These are phyloP conservation scores for Gyromitra esculenta DNA, from an alignment of 2,329 filamentous ascomycete species.

Conservation along the genomic window DNA sequence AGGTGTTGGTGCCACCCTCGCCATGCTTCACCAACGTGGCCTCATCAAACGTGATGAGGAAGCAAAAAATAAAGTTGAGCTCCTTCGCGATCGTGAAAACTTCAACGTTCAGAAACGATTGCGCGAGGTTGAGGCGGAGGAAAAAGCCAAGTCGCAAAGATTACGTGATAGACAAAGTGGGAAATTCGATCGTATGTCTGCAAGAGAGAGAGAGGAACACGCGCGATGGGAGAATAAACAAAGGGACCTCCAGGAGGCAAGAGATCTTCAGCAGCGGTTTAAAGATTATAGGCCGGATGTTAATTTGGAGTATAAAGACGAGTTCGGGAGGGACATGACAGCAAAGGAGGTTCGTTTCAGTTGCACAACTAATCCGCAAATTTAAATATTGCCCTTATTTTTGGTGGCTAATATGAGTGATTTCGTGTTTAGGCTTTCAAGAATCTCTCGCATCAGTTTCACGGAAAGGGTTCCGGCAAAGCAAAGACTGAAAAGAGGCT, in stretches of 20 bases:
- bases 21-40: conserved; percentile 84
- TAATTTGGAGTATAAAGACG: conserved; percentile 89
- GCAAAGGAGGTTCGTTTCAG: conserved; percentile 73
- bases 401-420: conserved; percentile 16
- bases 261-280: conserved; percentile 84
- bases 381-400: neutral
- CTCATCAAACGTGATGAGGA: conserved; percentile 74
- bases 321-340: conserved; percentile 83
- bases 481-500: conserved; percentile 97
- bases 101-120: conserved; percentile 83
- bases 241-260: conserved; percentile 84
- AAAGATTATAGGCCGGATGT: conserved; percentile 90
- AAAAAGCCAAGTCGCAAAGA: conserved; percentile 79
- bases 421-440: conserved; percentile 75
- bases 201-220: conserved; percentile 85
- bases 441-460: conserved; percentile 95
- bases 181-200: conserved; percentile 85
- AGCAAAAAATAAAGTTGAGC: conserved; percentile 66
- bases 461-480: conserved; percentile 96
- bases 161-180: conserved; percentile 87
- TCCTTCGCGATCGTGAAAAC: conserved; percentile 75
- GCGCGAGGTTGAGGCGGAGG: conserved; percentile 82
- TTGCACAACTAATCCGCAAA: neutral
- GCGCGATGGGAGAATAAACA: conserved; percentile 86
- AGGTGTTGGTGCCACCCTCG: conserved; percentile 83